Base-by-base conservation (phyloP, 2,329 filamentous ascomycete genomes). In the Huntiella abstrusa region DNA sequence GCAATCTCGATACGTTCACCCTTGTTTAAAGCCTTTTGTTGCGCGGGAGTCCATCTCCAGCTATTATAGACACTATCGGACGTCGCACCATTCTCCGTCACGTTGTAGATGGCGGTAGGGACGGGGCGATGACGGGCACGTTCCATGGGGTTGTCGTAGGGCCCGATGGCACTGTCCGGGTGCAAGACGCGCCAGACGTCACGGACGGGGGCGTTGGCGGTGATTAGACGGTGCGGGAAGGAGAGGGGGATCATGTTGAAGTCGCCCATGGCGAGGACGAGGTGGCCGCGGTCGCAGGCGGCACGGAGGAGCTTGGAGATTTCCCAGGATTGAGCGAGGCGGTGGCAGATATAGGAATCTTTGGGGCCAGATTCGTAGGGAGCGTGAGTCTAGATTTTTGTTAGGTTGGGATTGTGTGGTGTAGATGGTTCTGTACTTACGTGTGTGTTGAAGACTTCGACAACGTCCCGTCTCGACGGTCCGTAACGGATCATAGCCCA, bases 201-300 rank as follows among this genome's bases (percentile, higher is more conserved):
- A 39, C 71, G 72, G 22, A 93, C 79, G 11, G 80, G 79, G 7
- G 80, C 76, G 57, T 86, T 79, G 3, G 77, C 75, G 48, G 80
- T 83, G 54, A 98, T 79, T 52, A 96, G 69, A 46, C 77, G 74
- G 63, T 96, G 84, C 32, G 83, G 80, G 51, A 94, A 74, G 19
- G 84, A 92, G 36, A 80, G 63, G 1, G 91, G 91, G n/a, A 85
- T 67, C 81, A 94, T 93, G 64, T 96, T 96, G 66, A 96, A 95
- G 64, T 96, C 91, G 19, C 91, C 91, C 46, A 94, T 66, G 4
- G 79, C 87, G 38, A 96, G 66, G 44, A 87, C 86, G 28, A 96
- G 68, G 58, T 88, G 83, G 5, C 86, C 85, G 11, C 80, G 70
- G 54, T 86, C 81, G 1, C 78, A 73, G 39, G 88, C 87, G 49